These are phyloP conservation scores for Pleurostoma richardsiae DNA, from an alignment of 2,329 filamentous ascomycete genomes.

Conservation along the genomic window DNA sequence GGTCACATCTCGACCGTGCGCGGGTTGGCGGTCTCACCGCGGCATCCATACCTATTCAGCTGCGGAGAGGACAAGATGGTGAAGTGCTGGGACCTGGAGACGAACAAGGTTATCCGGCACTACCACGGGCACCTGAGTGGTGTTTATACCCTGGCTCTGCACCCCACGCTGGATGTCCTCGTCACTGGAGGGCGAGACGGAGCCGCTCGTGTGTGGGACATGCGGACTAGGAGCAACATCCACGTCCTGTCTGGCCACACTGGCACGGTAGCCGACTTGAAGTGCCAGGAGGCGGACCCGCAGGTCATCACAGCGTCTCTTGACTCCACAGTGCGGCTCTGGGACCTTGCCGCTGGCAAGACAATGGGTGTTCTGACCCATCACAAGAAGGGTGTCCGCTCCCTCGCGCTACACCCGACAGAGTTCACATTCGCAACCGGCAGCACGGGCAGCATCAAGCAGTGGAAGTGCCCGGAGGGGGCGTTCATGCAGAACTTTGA, in stretches of 20 bases:
- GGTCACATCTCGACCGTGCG: conserved; percentile 93
- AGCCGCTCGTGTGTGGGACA: conserved; percentile 95
- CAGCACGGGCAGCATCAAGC: conserved; percentile 92
- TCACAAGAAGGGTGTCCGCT: conserved; percentile 95
- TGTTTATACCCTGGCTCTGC: conserved; percentile 89
- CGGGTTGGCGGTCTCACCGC: conserved; percentile 83
- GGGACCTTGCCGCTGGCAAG: conserved; percentile 95
- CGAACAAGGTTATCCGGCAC: conserved; percentile 98
- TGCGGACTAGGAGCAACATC: conserved; percentile 92
- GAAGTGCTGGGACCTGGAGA: conserved; percentile 98
- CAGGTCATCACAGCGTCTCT: conserved; percentile 93
- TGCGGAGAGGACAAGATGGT: conserved; percentile 99
- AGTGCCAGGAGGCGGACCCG: conserved; percentile 93
- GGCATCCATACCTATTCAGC: conserved; percentile 95
- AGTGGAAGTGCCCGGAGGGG: conserved; percentile 98
- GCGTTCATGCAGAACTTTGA: conserved; percentile 99
- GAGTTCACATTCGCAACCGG: conserved; percentile 96
- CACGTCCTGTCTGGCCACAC: conserved; percentile 91
- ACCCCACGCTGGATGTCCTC: conserved; percentile 89
- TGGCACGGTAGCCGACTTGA: conserved; percentile 80
- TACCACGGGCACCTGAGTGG: conserved; percentile 97
- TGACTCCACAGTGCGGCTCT: conserved; percentile 85
- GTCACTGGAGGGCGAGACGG: conserved; percentile 94
- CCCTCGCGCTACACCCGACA: conserved; percentile 76
- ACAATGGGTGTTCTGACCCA: conserved; percentile 94